Conservation (phyloP, 2,329 filamentous ascomycete genomes). For the Cercospora canescens region DNA sequence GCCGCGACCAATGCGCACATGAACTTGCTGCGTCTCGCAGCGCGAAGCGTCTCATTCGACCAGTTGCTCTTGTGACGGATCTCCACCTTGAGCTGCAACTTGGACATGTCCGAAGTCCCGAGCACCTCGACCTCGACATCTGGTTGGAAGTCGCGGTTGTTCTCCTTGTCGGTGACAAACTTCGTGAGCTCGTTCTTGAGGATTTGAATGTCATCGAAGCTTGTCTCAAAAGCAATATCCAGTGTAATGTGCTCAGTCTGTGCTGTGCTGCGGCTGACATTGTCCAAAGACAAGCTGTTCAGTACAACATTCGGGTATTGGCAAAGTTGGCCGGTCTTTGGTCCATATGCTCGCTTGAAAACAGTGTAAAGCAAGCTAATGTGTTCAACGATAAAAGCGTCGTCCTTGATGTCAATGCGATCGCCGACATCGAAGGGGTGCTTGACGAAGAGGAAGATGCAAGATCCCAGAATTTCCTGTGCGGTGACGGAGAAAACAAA, state of each 20-base stretch:
- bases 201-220: constrained; percentile 84
- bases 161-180: constrained; percentile 82
- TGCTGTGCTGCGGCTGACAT: constrained; percentile 83
- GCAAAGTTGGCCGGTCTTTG: constrained; percentile 62
- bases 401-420: constrained; percentile 73
- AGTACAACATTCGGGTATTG: constrained; percentile 89
- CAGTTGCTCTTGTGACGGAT: constrained; percentile 78
- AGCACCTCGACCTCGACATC: constrained; percentile 77
- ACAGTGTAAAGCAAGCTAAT: constrained; percentile 93
- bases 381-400: constrained; percentile 80
- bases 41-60: constrained; percentile 74
- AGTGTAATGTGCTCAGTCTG: constrained; percentile 86
- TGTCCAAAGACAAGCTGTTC: constrained; percentile 94
- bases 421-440: constrained; percentile 97
- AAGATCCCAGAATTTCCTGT: constrained; percentile 95
- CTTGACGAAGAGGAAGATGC: constrained; percentile 98
- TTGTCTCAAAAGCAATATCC: constrained; percentile 81
- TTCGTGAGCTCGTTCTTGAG: constrained; percentile 80
- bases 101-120: constrained; percentile 82
- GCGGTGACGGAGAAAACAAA: constrained; percentile 92
- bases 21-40: constrained; percentile 85
- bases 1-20: constrained; percentile 90
- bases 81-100: constrained; percentile 77
- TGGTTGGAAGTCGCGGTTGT: constrained; percentile 85
- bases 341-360: constrained; percentile 79